Percentiles rank a stretch among this genome's conserved stretches.
phyloP scores from a whole-genome alignment of 2,329 filamentous ascomycete genomes.

The Eutypella sp. region DNA sequence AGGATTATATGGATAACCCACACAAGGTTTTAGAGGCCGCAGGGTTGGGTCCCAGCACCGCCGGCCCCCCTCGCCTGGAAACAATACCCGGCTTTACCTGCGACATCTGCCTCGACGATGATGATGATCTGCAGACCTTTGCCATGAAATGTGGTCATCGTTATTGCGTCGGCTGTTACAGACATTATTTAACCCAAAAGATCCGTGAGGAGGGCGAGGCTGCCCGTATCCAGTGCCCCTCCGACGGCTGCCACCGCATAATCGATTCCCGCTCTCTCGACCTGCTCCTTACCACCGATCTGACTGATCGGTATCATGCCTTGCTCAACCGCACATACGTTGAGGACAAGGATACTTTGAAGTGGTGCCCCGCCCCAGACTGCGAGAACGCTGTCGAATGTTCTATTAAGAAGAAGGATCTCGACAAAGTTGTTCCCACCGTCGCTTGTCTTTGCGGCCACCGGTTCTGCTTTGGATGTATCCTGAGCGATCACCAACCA shows the following conservation, averaged over 20 bases:
- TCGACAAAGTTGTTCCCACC: conserved; percentile 80
- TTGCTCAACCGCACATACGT: conserved; percentile 92
- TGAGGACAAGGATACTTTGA: conserved; percentile 90
- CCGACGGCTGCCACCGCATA: conserved; percentile 80
- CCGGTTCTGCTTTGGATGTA: conserved; percentile 93
- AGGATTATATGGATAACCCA: conserved; percentile 90
- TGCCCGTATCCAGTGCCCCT: conserved; percentile 87
- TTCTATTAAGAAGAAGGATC: conserved; percentile 77
- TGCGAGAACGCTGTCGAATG: conserved; percentile 93
- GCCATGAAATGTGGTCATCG: conserved; percentile 93
- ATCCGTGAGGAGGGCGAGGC: conserved; percentile 94
- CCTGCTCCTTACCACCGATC: conserved; percentile 59
- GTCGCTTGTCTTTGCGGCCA: conserved; percentile 81
- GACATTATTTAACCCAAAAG: conserved; percentile 86
- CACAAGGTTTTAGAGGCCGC: conserved; percentile 77
- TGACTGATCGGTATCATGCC: conserved; percentile 66
- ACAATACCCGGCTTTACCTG: conserved; percentile 74
- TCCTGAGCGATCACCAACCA: conserved; percentile 84
- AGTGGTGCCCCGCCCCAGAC: conserved; percentile 98
- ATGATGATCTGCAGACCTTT: conserved; percentile 70
- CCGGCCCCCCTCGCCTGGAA: conserved; percentile 62
- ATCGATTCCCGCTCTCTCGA: conserved; percentile 87
- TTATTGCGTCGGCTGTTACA: conserved; percentile 89
- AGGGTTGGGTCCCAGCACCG: conserved; percentile 66
- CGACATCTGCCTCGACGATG: conserved; percentile 95